A percentile compares a stretch with the other conserved stretches of the same genome.
These are phyloP conservation scores for Trypethelium eluteriae DNA, from an alignment of 495 filamentous ascomycete genomes.

Conservation along the genomic window DNA sequence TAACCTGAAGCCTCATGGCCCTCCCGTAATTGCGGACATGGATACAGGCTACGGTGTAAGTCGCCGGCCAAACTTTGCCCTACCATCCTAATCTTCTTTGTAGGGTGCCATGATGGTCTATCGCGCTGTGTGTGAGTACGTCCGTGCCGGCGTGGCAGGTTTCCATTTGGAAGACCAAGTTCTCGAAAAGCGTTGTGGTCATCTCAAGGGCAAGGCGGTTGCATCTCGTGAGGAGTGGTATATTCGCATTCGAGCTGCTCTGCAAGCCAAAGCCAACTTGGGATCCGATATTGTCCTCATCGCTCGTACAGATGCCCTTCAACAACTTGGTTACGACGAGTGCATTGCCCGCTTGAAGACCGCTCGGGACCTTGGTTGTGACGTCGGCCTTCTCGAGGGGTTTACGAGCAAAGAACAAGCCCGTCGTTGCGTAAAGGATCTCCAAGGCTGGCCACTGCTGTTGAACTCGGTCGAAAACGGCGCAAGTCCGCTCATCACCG, in stretches of 20 bases:
- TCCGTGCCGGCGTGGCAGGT: slow-evolving; percentile 59
- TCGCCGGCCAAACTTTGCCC: slow-evolving; percentile 23
- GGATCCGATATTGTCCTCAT: slow-evolving; percentile 58
- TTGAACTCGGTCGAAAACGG: slow-evolving; percentile 61
- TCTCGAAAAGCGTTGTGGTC: slow-evolving; percentile 47
- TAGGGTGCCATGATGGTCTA: slow-evolving; percentile 48
- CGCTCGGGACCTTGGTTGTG: slow-evolving; percentile 51
- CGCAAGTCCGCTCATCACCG: slow-evolving; percentile 49
- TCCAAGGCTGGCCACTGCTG: slow-evolving; percentile 52
- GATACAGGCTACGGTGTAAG: slow-evolving; percentile 57
- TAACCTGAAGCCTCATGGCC: slow-evolving; percentile 45
- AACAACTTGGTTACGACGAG: slow-evolving; percentile 52
- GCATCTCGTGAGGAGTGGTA: slow-evolving; percentile 47
- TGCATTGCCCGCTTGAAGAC: slow-evolving; percentile 49
- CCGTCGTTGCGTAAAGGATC: slow-evolving; percentile 44
- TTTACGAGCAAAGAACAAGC: slow-evolving; percentile 50
- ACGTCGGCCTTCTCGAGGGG: slow-evolving; percentile 60
- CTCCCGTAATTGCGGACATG: slow-evolving; percentile 62
- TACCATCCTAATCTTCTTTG: slow-evolving; percentile 9
- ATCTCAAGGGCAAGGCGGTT: slow-evolving; percentile 48
- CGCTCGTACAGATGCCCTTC: slow-evolving; percentile 61
- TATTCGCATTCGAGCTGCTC: slow-evolving; percentile 44
- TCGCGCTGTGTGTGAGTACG: slow-evolving; percentile 57
- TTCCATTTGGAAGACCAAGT: slow-evolving; percentile 70
- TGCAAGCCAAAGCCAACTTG: slow-evolving; percentile 40